Base-by-base conservation (phyloP, 2,329 filamentous ascomycete species). In the Ceratocystis cacaofunesta region DNA sequence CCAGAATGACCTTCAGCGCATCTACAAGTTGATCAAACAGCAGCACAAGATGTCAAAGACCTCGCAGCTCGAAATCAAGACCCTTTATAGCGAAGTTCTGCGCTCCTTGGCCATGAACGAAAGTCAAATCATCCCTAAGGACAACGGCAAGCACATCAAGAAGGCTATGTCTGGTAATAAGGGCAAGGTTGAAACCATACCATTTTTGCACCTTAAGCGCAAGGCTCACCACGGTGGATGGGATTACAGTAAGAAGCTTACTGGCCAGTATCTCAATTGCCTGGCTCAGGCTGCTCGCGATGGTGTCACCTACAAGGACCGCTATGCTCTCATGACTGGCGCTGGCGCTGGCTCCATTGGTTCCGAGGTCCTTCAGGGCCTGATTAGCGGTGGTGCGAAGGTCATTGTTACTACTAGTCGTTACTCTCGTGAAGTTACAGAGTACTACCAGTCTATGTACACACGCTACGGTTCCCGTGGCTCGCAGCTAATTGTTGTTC, bases 161-260 rank as follows among this genome's bases (percentile, higher is more conserved):
- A 82, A 82, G 73, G 74, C 75, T 64, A 82, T 80, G 70, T 82
- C 79, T 68, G 78, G 81, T 55, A 78, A 81, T 71, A 95, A 94
- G 80, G 91, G 91, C 75, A 96, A 96, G 80, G 86, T 95, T 66
- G 92, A 97, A 79, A 96, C 94, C 19, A 95, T 99, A 70, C 94
- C 94, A 43, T 99, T 99, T 85, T 79, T 99, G 64, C 94, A 99
- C 75, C 80, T 99, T 66, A 96, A 96, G 84, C 89, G 90, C 76
- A 95, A 95, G 77, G 86, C 89, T 64, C 85, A 92, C 68, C 88
- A 96, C 72, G 55, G 55, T 36, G 92, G 92, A 68, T 99, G 94
- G 94, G 92, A 97, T 73, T 99, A 97, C 80, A 97, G 90, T 85
- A 99, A 97, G 83, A 96, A 95, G 80, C 84, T 99, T 66, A 97